Evolutionary conservation across 352 stramenopile species (phyloP), one percentile per base, ranked within the genome.

Genomic region (Thalassiosira pacifica): DNA sequence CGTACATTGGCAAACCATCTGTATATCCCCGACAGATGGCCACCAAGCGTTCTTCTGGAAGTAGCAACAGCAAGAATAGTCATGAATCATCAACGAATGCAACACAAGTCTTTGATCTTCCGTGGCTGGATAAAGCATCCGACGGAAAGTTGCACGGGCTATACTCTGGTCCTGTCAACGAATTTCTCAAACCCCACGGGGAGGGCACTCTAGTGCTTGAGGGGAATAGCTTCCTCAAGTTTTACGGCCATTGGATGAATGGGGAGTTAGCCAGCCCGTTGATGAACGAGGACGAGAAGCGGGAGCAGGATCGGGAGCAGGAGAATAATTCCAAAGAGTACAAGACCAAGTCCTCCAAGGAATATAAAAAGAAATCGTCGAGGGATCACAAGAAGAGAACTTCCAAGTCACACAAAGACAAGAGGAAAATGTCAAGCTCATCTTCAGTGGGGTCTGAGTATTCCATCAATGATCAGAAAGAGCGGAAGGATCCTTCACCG

Each of bases 111-210:
- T 66, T 45, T 34, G 55, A 76, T 32, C 42, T 76, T 53, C 67
- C 67, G 4, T 76, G 67, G 67, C 19, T 5, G 8, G 67, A 76
- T 29, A 57, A 45, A 29, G 18, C 26, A 67, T 9, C 2, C 19
- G 27, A 32, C 40, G 53, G 52, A 45, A 48, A 31, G 13, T 24
- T 73, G 22, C 42, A 57, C 34, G 68, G 68, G 0, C 26, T 24
- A 13, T 76, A 76, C 31, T 67, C 68, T 32, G 68, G 68, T 24
- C 68, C 68, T 19, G 53, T 67, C 5, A 76, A 76, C 65, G 48
- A 29, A 34, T 65, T 67, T 53, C 68, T 76, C 48, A 26, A 67
- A 29, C 68, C 68, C 34, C 68, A 76, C 65, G 68, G 68, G 31
- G 29, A 59, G 31, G 68, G 68, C 27, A 22, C 40, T 13, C 57